phyloP scores from a whole-genome alignment of 352 stramenopile species.

The Globisporangium nunn region DNA sequence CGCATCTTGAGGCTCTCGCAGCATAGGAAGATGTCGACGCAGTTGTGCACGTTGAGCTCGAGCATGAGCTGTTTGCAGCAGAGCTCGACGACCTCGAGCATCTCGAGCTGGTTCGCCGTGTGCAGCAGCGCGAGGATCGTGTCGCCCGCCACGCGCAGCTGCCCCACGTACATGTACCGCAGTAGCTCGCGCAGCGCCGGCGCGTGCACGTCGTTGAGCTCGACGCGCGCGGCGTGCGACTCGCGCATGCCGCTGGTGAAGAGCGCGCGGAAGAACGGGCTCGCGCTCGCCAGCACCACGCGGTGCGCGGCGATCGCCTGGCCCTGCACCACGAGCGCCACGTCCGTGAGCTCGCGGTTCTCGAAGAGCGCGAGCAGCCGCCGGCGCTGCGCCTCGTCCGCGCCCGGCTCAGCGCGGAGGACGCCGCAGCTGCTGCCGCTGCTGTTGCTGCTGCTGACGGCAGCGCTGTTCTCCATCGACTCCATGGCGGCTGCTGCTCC shows the following conservation, averaged over 20 bases:
- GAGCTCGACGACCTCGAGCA: constrained; percentile 57
- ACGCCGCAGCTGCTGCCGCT: neutral
- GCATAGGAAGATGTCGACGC: constrained; percentile 67
- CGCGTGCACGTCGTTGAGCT: constrained; percentile 44
- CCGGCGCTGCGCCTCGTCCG: constrained; percentile 28
- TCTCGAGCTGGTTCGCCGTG: constrained; percentile 64
- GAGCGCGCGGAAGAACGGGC: constrained; percentile 66
- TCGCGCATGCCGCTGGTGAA: constrained; percentile 78
- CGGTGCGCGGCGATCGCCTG: constrained; percentile 43
- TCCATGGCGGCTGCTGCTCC: constrained; percentile 12
- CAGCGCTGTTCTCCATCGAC: constrained; percentile 21
- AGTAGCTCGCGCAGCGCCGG: constrained; percentile 42
- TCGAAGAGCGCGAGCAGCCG: constrained; percentile 43
- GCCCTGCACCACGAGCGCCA: constrained; percentile 50
- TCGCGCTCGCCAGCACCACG: constrained; percentile 50
- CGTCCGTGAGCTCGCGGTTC: constrained; percentile 46
- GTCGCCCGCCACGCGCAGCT: constrained; percentile 43
- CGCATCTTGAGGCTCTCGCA: constrained; percentile 51
- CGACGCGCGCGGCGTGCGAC: constrained; percentile 27
- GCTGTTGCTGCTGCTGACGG: neutral
- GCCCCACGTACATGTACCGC: constrained; percentile 63
- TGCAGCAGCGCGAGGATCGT: constrained; percentile 58
- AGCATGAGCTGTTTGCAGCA: constrained; percentile 71
- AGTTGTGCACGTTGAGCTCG: constrained; percentile 58
- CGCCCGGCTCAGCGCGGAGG: constrained; percentile 8